Conservation (phyloP, 805 yeast genomes). For the Yamadazyma takamatsuzukensis region DNA sequence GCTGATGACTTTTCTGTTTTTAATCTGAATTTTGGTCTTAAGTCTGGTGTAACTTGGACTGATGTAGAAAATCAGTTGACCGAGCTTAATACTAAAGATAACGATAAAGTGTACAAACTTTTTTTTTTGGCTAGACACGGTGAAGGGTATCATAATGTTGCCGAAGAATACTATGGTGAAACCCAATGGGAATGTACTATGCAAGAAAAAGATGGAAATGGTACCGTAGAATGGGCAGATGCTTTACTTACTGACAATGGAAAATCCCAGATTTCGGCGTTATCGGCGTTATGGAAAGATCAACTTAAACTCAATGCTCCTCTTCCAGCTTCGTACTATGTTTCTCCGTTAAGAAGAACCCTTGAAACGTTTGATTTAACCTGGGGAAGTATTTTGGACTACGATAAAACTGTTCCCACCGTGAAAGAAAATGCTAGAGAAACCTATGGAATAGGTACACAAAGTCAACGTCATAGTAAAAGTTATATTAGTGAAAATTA, state of each 20-base stretch:
- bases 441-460: conserved; percentile 30
- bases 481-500: conserved; percentile 16
- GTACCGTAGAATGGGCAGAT: conserved; percentile 27
- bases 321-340: conserved; percentile 23
- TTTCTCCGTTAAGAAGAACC: conserved; percentile 29
- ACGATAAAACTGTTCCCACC: conserved; percentile 14
- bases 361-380: conserved; percentile 25
- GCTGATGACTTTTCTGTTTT: conserved; percentile 11
- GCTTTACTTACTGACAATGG: conserved; percentile 27
- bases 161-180: conserved; percentile 12
- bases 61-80: conserved; percentile 15
- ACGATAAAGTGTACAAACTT: conserved; percentile 17
- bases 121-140: conserved; percentile 32
- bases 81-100: conserved; percentile 10
- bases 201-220: conserved; percentile 20
- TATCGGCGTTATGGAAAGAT: conserved; percentile 14
- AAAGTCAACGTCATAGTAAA: conserved; percentile 24
- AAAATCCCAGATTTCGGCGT: conserved; percentile 11
- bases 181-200: conserved; percentile 25
- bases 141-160: conserved; percentile 31
- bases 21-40: conserved; percentile 20
- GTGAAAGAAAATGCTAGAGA: conserved; percentile 29
- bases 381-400: conserved; percentile 20
- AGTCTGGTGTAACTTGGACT: conserved; percentile 18
- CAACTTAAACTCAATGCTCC: conserved; percentile 17